Percentiles rank a stretch among this genome's conserved stretches.
These are phyloP conservation scores for Neoboletus brunneissimus DNA, from an alignment of 768 basidiomycete genomes.

Conservation along the genomic window DNA sequence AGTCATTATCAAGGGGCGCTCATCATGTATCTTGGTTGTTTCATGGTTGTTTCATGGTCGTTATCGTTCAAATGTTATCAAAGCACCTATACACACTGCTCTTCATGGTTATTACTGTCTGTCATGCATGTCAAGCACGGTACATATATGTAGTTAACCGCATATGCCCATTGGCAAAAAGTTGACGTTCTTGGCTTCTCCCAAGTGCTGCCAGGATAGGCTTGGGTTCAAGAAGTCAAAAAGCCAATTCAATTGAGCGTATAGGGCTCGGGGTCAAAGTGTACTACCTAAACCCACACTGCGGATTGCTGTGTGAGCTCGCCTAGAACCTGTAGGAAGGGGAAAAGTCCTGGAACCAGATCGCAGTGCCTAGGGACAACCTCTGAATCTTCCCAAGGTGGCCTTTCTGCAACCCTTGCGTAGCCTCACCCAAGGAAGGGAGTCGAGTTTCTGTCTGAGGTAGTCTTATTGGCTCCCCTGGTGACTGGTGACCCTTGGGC, in stretches of 20 bases:
- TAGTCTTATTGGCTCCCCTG: not conserved
- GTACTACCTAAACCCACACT: slow-evolving; percentile 2
- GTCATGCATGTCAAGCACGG: not conserved
- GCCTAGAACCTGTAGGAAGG: not conserved
- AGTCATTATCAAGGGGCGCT: slow-evolving; percentile 11
- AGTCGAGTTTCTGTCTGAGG: not conserved
- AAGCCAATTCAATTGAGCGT: not conserved
- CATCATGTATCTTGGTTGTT: slow-evolving; percentile 15
- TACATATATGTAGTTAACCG: not conserved
- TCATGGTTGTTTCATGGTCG: slow-evolving; percentile 18
- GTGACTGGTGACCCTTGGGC: not conserved
- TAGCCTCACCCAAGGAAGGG: not conserved
- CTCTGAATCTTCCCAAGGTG: not conserved
- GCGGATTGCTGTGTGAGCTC: slow-evolving; percentile 8
- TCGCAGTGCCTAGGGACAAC: too few species aligned
- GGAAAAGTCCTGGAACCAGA: not conserved
- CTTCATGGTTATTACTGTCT: not conserved
- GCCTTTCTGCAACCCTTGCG: not conserved
- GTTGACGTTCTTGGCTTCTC: not conserved
- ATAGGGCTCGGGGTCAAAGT: not conserved
- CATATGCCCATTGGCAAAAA: slow-evolving; percentile 7
- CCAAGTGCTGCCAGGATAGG: not conserved
- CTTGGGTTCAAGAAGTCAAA: not conserved
- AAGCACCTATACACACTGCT: slow-evolving; percentile 1
- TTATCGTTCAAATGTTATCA: slow-evolving; percentile 6